Percentiles rank a stretch among this genome's conserved stretches.
Conservation (phyloP, 2,329 filamentous ascomycete species). For the Talaromyces rugulosus region DNA sequence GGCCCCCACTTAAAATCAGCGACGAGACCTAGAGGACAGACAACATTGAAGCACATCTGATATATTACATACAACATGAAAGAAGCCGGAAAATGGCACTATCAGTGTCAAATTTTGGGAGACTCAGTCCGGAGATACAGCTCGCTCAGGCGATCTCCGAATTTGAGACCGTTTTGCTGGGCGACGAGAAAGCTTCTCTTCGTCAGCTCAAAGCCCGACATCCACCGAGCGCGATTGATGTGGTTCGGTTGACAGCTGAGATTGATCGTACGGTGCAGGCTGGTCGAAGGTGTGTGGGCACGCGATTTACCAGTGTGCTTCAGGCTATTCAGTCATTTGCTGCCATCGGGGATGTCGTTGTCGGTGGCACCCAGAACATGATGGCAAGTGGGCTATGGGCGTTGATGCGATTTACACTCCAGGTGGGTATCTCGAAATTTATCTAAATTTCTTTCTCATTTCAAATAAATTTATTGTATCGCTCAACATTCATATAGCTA, state of each 20-base stretch:
- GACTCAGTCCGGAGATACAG: background rate
- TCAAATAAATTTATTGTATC: too few relatives aligned
- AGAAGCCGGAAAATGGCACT: background rate
- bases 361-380: slow-evolving; percentile 2
- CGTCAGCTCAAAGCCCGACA: background rate
- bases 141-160: slow-evolving; percentile 4
- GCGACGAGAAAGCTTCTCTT: background rate
- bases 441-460: too few relatives aligned
- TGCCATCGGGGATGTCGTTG: slow-evolving; percentile 1
- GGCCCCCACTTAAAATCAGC: too few relatives aligned
- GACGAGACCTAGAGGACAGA: too few relatives aligned
- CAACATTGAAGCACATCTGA: too few relatives aligned
- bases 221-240: slow-evolving; percentile 1
- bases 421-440: background rate
- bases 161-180: background rate
- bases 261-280: background rate
- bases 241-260: slow-evolving; percentile 2
- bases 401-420: slow-evolving; percentile 2
- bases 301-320: slow-evolving; percentile 2
- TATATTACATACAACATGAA: too few relatives aligned
- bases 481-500: background rate
- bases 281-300: background rate
- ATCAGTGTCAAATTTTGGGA: background rate
- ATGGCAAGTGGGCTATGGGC: slow-evolving; percentile 7
- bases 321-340: slow-evolving; percentile 3